Percentiles rank a stretch among this genome's conserved stretches.
Conservation (phyloP, 148 eudicot genomes). For the Gaultheria prostrata region DNA sequence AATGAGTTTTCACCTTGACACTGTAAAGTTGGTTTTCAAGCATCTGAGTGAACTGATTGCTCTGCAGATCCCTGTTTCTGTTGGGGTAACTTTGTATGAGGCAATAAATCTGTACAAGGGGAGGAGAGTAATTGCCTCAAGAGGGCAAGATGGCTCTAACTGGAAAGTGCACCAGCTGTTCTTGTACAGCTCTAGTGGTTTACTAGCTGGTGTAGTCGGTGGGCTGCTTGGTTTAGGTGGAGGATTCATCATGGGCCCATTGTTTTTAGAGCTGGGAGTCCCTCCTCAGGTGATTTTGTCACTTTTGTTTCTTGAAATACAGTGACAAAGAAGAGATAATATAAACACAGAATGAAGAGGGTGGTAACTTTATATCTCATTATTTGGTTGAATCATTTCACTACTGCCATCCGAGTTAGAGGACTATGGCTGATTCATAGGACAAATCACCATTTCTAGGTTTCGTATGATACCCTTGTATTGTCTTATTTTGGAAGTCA, state of each 20-base stretch:
- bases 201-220: constrained; percentile 82
- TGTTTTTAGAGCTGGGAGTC: constrained; percentile 83
- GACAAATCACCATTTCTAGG: background rate
- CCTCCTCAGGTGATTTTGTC: constrained; percentile 76
- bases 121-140: constrained; percentile 58
- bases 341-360: background rate
- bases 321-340: background rate
- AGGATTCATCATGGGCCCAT: constrained; percentile 84
- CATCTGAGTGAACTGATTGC: background rate
- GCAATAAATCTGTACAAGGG: constrained; percentile 74
- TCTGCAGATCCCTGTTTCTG: constrained; percentile 69
- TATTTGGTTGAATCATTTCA: background rate
- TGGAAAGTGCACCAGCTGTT: constrained; percentile 54
- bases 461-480: background rate
- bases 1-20: background rate
- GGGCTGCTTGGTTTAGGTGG: constrained; percentile 94
- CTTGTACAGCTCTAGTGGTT: constrained; percentile 51
- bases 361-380: background rate
- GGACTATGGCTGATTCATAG: background rate
- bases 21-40: background rate
- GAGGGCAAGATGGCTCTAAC: constrained; percentile 42
- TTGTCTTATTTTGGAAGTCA: background rate
- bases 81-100: constrained; percentile 65
- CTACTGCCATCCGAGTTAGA: background rate
- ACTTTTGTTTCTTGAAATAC: background rate